Evolutionary conservation across 352 stramenopile species (phyloP).

Genomic region (Pythium monospermum): DNA sequence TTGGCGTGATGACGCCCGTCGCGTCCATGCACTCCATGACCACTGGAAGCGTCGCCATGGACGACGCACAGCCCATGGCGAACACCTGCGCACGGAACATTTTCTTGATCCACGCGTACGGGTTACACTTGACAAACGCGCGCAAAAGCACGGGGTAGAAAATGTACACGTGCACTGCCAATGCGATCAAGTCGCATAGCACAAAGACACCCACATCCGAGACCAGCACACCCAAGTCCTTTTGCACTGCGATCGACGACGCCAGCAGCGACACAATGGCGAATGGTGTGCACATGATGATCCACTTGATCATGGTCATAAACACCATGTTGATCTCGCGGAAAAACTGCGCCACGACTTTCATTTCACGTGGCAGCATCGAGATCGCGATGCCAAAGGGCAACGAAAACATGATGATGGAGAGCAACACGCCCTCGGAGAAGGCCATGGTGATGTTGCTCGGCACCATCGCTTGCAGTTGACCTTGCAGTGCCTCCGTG

Average conservation of each 20-base stretch:
- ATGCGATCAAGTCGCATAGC: constrained; percentile 18
- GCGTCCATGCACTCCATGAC: constrained; percentile 32
- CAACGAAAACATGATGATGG: constrained; percentile 33
- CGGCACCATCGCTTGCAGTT: constrained; percentile 19
- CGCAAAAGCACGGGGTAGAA: constrained; percentile 35
- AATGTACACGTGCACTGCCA: constrained; percentile 25
- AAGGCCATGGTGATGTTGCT: constrained; percentile 30
- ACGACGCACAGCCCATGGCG: constrained; percentile 34
- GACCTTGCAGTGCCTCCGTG: constrained; percentile 17
- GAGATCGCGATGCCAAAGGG: constrained; percentile 27
- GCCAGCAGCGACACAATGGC: constrained; percentile 38
- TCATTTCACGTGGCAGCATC: constrained; percentile 13
- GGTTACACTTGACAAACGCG: constrained; percentile 24
- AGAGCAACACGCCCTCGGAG: constrained; percentile 23
- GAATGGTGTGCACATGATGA: constrained; percentile 42
- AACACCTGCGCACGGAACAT: constrained; percentile 33
- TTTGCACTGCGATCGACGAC: constrained; percentile 21
- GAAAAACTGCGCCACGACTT: constrained; percentile 21
- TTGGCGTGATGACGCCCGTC: constrained; percentile 20
- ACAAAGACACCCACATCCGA: constrained; percentile 36
- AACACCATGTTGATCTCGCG: constrained; percentile 32
- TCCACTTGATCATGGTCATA: constrained; percentile 31
- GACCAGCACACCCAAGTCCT: constrained; percentile 26
- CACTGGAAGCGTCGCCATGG: constrained; percentile 39
- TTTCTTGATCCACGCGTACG: constrained; percentile 27